Evolutionary conservation across 2,329 filamentous ascomycete species (phyloP).

Genomic region (Calonectria pseudoreteaudii): DNA sequence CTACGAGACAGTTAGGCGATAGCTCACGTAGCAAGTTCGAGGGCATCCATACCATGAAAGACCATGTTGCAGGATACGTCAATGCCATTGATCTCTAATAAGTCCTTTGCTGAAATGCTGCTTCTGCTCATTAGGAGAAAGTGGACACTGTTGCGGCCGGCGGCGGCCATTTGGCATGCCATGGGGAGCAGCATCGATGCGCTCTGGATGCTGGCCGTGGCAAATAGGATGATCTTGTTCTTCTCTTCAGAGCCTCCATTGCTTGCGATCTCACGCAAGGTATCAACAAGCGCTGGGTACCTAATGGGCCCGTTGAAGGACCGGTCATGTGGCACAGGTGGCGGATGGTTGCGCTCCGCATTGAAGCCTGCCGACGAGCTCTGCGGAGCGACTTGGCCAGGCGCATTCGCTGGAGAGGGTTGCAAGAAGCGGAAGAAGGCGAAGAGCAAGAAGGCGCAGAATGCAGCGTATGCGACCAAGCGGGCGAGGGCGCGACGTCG

Average conservation of each 20-base stretch:
- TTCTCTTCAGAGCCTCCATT: conserved; percentile 62
- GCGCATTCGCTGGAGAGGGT: conserved; percentile 57
- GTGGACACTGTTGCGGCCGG: conserved; percentile 80
- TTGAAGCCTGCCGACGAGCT: conserved; percentile 15
- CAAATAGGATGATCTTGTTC: conserved; percentile 83
- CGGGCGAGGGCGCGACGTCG: conserved; percentile 67
- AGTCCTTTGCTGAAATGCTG: conserved; percentile 74
- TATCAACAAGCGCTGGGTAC: conserved; percentile 73
- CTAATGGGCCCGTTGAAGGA: conserved; percentile 77
- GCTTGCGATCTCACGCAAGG: conserved; percentile 69
- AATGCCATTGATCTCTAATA: conserved; percentile 85
- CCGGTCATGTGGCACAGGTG: conserved; percentile 46
- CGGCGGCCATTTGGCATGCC: conserved; percentile 85
- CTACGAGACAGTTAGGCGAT: conserved; percentile 51
- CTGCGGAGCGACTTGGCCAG: conserved; percentile 6
- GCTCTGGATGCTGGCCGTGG: conserved; percentile 79
- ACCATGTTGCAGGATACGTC: conserved; percentile 75
- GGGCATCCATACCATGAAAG: conserved; percentile 60
- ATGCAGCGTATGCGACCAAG: conserved; percentile 58
- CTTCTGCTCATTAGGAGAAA: conserved; percentile 82
- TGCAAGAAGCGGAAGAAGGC: conserved; percentile 35
- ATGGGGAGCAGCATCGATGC: conserved; percentile 80
- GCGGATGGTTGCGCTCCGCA: conserved; percentile 12
- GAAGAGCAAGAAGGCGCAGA: conserved; percentile 68
- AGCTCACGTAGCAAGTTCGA: neutral